These are phyloP conservation scores for Beauveria scarabaeidicola DNA, from an alignment of 2,329 filamentous ascomycete genomes.

Conservation along the genomic window DNA sequence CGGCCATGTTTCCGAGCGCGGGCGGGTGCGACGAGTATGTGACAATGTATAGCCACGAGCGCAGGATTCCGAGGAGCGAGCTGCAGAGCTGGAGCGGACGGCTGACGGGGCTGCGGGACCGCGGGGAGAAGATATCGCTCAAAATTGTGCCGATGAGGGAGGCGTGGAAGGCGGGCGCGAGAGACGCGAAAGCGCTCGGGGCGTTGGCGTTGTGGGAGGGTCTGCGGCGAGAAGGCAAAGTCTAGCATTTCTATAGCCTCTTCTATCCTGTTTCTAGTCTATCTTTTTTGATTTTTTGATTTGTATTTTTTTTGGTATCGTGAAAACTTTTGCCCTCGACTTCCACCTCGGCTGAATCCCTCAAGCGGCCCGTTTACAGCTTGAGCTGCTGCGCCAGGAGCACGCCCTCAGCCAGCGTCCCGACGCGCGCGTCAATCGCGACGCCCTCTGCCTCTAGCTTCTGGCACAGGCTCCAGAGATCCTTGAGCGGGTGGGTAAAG, in stretches of 20 bases:
- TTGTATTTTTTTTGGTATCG: background rate
- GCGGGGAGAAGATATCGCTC: constrained; percentile 55
- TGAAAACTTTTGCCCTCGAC: background rate
- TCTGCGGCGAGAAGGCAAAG: constrained; percentile 37
- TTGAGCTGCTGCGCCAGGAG: constrained; percentile 56
- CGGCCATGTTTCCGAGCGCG: constrained; percentile 48
- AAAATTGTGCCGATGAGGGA: constrained; percentile 49
- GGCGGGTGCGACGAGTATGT: constrained; percentile 55
- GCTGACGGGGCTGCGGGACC: constrained; percentile 46
- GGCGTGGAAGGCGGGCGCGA: constrained; percentile 47
- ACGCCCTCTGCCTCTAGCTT: constrained; percentile 61
- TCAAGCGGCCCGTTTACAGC: constrained; percentile 20
- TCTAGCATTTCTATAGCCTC: constrained; percentile 19
- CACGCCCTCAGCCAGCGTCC: constrained; percentile 69
- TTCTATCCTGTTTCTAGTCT: background rate
- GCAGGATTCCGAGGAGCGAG: constrained; percentile 38
- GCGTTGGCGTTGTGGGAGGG: constrained; percentile 53
- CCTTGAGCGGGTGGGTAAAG: constrained; percentile 57
- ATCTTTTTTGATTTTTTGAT: background rate
- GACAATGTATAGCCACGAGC: constrained; percentile 49
- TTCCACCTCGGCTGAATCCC: too few species aligned
- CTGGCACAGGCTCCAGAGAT: constrained; percentile 59
- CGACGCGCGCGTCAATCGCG: constrained; percentile 71
- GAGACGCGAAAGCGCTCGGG: constrained; percentile 51
- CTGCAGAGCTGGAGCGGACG: constrained; percentile 48